Conservation (phyloP, 1,284 basidiomycete species). For the Moesziomyces sp. region DNA sequence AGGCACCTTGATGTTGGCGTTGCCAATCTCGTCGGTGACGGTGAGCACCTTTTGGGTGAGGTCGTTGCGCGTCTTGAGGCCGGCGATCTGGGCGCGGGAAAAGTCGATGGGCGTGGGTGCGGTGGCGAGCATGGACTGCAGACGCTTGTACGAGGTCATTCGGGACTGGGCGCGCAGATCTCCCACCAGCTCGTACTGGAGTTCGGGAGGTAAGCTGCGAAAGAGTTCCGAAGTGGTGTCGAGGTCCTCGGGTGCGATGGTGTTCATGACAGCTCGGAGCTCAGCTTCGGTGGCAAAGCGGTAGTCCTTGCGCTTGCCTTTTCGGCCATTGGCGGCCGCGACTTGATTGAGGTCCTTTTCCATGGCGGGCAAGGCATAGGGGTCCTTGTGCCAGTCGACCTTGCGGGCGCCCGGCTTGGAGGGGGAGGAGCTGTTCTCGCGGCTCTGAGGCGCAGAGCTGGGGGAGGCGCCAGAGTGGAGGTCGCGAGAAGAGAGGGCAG, state of each 20-base stretch:
- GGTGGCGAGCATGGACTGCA: constrained; percentile 87
- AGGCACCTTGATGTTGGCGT: constrained; percentile 83
- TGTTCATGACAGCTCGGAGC: constrained; percentile 59
- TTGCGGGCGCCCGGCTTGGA: constrained; percentile 63
- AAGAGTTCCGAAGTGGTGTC: constrained; percentile 72
- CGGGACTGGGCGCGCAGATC: constrained; percentile 92
- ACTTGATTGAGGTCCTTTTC: constrained; percentile 50
- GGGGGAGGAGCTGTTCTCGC: constrained; percentile 68
- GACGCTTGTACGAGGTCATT: constrained; percentile 88
- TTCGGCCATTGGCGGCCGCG: constrained; percentile 35
- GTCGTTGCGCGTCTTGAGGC: constrained; percentile 86
- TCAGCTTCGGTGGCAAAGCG: constrained; percentile 66
- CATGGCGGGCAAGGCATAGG: constrained; percentile 64
- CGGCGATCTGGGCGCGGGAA: constrained; percentile 82
- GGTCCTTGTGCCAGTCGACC: constrained; percentile 63
- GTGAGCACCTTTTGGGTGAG: constrained; percentile 93
- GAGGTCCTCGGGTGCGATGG: constrained; percentile 63
- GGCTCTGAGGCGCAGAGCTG: constrained; percentile 20
- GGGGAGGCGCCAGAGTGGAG: constrained; percentile 68
- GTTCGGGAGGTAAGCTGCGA: constrained; percentile 88
- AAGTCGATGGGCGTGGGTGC: constrained; percentile 91
- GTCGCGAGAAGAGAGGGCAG: constrained; percentile 74
- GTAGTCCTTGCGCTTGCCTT: constrained; percentile 54
- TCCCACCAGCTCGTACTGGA: constrained; percentile 98
- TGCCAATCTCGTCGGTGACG: constrained; percentile 91